phyloP scores from a whole-genome alignment of 1,284 basidiomycete species.

The Cystobasidium slooffiae region DNA sequence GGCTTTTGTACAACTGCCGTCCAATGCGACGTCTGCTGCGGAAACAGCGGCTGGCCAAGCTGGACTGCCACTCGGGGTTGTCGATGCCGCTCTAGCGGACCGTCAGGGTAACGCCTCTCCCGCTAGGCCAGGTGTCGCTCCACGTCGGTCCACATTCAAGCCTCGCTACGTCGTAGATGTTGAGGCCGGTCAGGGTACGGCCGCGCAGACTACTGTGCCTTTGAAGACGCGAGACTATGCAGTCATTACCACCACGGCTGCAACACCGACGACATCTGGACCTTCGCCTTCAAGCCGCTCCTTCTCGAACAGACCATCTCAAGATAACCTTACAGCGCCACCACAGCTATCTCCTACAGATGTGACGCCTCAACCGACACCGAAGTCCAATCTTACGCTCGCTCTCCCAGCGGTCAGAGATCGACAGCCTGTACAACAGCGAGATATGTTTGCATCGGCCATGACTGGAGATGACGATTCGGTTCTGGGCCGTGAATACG shows the following conservation, averaged over 20 bases:
- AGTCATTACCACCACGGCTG: slow-evolving; percentile 6
- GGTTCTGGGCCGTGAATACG: slow-evolving; percentile 61
- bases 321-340: slow-evolving; percentile 5
- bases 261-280: slow-evolving; percentile 35
- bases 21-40: not conserved
- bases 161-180: slow-evolving; percentile 46
- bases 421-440: not conserved
- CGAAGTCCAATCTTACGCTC: slow-evolving; percentile 42
- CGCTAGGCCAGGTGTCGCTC: not conserved
- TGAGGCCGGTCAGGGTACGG: not conserved
- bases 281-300: slow-evolving; percentile 16
- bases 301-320: not conserved
- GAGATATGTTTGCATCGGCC: slow-evolving; percentile 13
- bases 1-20: slow-evolving; percentile 3
- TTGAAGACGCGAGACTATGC: slow-evolving; percentile 12
- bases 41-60: not conserved
- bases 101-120: not conserved
- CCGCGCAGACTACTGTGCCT: not conserved
- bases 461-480: slow-evolving; percentile 50
- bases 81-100: not conserved
- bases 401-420: slow-evolving; percentile 6
- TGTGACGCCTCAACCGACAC: slow-evolving; percentile 37
- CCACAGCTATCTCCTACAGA: not conserved
- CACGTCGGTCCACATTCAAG: slow-evolving; percentile 41
- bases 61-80: not conserved